phyloP scores from a whole-genome alignment of 495 filamentous ascomycete genomes.

The Xylaria intraflava region DNA sequence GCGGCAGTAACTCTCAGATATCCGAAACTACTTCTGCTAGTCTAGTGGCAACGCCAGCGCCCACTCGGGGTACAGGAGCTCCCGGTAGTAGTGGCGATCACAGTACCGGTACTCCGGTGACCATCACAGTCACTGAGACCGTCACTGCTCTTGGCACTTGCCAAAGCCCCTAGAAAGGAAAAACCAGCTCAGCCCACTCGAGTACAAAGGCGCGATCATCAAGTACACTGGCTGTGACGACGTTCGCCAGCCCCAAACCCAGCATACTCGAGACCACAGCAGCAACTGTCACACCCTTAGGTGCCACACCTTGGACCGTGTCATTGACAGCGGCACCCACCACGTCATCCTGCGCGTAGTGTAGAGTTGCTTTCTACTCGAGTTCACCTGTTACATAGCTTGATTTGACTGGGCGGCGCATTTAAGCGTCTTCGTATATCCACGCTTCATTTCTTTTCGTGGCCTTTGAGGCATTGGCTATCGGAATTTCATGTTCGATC shows the following conservation, averaged over 20 bases:
- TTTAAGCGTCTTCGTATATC: background rate
- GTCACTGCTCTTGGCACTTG: conserved; percentile 17
- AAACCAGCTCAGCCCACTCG: conserved; percentile 1
- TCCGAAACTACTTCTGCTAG: background rate
- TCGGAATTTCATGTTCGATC: background rate
- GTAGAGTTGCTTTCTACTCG: background rate
- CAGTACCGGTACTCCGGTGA: conserved; percentile 11
- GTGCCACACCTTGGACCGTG: background rate
- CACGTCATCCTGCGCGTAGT: background rate
- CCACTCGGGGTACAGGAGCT: background rate
- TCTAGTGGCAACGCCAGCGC: background rate
- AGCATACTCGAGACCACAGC: background rate
- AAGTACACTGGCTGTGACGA: conserved; percentile 12
- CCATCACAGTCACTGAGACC: conserved; percentile 22
- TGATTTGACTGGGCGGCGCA: background rate
- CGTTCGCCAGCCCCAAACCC: background rate
- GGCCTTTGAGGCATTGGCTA: conserved; percentile 10
- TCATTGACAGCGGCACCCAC: background rate
- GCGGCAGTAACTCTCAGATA: background rate
- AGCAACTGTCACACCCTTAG: background rate
- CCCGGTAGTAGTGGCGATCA: background rate
- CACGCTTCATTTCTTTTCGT: conserved; percentile 7
- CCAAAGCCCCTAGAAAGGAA: conserved; percentile 18
- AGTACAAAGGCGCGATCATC: conserved; percentile 8
- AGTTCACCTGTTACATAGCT: conserved; percentile 1